These are phyloP conservation scores for Thraustochytrium striatum DNA, from an alignment of 352 stramenopile genomes.

Conservation along the genomic window DNA sequence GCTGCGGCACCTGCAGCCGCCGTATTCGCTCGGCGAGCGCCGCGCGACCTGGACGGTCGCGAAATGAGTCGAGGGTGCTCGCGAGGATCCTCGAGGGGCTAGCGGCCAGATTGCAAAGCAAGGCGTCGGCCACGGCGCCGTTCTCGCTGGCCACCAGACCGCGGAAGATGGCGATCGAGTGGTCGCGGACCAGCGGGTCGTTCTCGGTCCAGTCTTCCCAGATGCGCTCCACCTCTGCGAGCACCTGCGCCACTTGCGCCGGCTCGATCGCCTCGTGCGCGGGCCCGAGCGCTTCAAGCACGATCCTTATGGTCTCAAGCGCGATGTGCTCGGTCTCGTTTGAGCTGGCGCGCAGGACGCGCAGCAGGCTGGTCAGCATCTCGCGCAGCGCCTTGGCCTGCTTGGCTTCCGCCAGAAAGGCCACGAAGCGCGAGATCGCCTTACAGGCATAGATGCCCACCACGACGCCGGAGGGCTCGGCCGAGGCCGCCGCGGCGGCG, in stretches of 20 bases:
- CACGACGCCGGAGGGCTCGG: background rate
- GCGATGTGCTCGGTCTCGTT: slow-evolving; percentile 17
- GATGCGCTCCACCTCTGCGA: no score
- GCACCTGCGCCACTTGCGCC: no score
- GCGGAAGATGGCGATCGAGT: slow-evolving; percentile 3
- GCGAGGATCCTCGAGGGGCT: no score
- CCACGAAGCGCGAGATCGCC: background rate
- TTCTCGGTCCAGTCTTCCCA: no score
- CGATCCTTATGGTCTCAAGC: slow-evolving; percentile 26
- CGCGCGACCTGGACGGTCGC: no score
- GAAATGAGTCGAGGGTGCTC: no score
- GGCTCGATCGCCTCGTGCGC: background rate
- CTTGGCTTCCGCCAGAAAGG: background rate
- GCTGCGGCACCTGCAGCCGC: no score
- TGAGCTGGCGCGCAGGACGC: slow-evolving; percentile 9
- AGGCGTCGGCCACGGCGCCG: no score
- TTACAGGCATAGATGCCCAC: slow-evolving; percentile 8
- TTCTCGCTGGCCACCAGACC: background rate
- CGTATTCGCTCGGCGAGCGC: no score
- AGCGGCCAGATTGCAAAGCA: no score
- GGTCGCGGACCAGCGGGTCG: slow-evolving; percentile 2
- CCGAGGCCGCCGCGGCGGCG: background rate
- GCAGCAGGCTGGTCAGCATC: background rate
- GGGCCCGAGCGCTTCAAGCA: background rate
- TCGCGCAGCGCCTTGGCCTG: background rate